Percentiles rank a stretch among this genome's conserved stretches.
These are phyloP conservation scores for Aspergillus sp. DNA, from an alignment of 2,329 filamentous ascomycete species.

Conservation along the genomic window DNA sequence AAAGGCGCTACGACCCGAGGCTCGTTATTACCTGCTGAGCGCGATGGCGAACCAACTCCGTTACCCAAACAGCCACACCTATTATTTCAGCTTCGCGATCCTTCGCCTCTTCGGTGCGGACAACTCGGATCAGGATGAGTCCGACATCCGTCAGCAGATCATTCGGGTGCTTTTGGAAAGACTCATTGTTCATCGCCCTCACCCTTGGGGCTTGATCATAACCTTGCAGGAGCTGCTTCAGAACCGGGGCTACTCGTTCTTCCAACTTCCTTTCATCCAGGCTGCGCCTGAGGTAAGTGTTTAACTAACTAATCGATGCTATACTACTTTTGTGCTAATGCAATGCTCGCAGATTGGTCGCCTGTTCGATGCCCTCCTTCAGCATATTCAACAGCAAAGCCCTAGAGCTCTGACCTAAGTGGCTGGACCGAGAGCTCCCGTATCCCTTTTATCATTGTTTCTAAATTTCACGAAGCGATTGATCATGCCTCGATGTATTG, in stretches of 20 bases:
- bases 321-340: slow-evolving; percentile 3
- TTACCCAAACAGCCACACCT: slow-evolving; percentile 80
- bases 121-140: slow-evolving; percentile 61
- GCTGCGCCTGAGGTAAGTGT: slow-evolving; percentile 69
- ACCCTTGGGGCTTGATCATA: slow-evolving; percentile 90
- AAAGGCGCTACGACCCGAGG: slow-evolving; percentile 66
- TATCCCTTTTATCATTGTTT: slow-evolving; percentile 5
- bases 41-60: slow-evolving; percentile 88
- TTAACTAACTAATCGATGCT: not conserved
- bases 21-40: slow-evolving; percentile 74
- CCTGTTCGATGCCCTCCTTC: slow-evolving; percentile 40
- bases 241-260: slow-evolving; percentile 86
- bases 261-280: slow-evolving; percentile 88
- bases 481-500: slow-evolving; percentile 16
- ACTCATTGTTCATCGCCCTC: slow-evolving; percentile 78
- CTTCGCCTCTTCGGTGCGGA: slow-evolving; percentile 79
- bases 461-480: slow-evolving; percentile 15
- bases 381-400: slow-evolving; percentile 44
- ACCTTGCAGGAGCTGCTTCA: slow-evolving; percentile 84
- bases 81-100: slow-evolving; percentile 83
- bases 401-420: slow-evolving; percentile 33
- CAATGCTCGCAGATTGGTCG: slow-evolving; percentile 33
- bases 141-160: slow-evolving; percentile 81
- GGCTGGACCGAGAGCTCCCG: not conserved
- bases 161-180: slow-evolving; percentile 83